Base-by-base conservation (phyloP, 179 eudicot genomes). In the Silene noctiflora region DNA sequence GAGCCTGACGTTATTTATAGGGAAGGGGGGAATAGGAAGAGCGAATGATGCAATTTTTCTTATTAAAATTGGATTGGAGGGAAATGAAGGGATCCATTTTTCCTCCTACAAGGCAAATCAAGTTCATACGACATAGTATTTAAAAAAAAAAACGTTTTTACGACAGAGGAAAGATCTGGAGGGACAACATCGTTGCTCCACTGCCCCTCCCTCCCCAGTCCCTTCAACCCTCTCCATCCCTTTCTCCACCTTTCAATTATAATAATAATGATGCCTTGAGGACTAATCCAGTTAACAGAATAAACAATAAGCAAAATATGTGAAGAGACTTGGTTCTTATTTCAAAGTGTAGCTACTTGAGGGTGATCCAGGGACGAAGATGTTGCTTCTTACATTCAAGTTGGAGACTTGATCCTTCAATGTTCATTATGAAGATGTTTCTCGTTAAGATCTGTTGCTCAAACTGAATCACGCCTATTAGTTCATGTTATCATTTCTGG, bases 401-500 rank as follows among this genome's bases (percentile, higher is more conserved):
- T 29, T 13, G 20, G 69, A 65, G n/a, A 65, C 46, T 63, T 17
- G 46, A 29, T 31, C 21, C 60, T 14, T 56, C 60, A 56, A 11
- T 56, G 5, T 56, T 17, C 20, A 56, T 56, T n/a, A 53, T 17
- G 59, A 53, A 53, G 59, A 53, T 53, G 59, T 53, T 53, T 53
- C 59, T 16, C 1, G 59, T 14, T 4, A 53, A 53, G 60, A 56
- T 56, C 20, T 56, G 60, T 56, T 56, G 60, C 60, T 56, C 60
- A 56, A 56, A 56, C 60, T 56, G 60, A 56, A n/a, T 56, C 60
- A 17, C 21, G 7, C 21, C 44, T 65, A 16, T 65, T 65, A 39
- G 64, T 56, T 29, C 67, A 73, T 73, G n/a, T 6, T 35, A 17
- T 61, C 55, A 68, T 71, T 74, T 66, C 69, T 42, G 84, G 82